Evolutionary conservation across 108 stramenopile genomes (phyloP).

Genomic region (Nitzschia inconspicua): DNA sequence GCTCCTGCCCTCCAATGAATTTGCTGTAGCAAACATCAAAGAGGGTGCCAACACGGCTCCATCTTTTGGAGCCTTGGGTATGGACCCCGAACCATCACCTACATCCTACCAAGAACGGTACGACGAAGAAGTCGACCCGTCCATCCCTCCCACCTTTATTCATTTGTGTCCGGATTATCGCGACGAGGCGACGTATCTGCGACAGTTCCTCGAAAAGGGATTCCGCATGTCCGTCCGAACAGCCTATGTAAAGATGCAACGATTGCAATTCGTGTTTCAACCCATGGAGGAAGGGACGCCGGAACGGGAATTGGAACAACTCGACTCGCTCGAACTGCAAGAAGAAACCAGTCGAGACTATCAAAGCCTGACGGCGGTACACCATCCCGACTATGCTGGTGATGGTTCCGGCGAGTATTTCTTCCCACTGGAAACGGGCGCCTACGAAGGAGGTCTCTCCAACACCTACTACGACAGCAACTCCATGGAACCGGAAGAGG

Average conservation of each 20-base stretch:
- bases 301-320: constrained; percentile 30
- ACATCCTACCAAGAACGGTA: neutral
- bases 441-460: constrained; percentile 29
- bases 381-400: constrained; percentile 42
- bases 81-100: constrained; percentile 6
- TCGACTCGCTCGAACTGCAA: constrained; percentile 33
- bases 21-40: constrained; percentile 13
- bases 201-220: constrained; percentile 34
- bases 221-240: constrained; percentile 29
- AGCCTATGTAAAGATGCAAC: constrained; percentile 31
- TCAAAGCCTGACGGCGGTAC: constrained; percentile 29
- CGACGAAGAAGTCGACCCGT: constrained; percentile 6
- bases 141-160: constrained; percentile 30
- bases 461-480: too few species aligned
- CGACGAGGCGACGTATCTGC: constrained; percentile 25
- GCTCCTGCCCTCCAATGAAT: constrained; percentile 26
- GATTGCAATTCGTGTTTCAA: constrained; percentile 29
- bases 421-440: constrained; percentile 39
- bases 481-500: too few species aligned
- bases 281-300: constrained; percentile 5
- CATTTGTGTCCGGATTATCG: constrained; percentile 30
- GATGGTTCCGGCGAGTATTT: constrained; percentile 41
- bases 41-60: neutral
- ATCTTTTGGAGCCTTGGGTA: constrained; percentile 18
- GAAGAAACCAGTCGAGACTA: constrained; percentile 14